Evolutionary conservation across 1,139 yeast genomes (phyloP).

Genomic region (Taiozyma onychis): DNA sequence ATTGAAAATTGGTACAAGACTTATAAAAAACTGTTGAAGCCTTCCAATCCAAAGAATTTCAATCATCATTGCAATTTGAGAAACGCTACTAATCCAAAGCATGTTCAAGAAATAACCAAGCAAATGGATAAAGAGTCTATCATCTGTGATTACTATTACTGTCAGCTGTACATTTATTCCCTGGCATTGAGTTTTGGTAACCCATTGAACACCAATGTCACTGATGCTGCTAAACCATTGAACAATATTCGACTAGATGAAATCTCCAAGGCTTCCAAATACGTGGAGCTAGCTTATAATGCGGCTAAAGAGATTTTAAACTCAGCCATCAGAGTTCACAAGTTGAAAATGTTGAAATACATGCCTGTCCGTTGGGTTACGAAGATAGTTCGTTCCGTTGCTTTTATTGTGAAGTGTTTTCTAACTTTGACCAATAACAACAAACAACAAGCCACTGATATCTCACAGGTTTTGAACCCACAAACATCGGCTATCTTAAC

Average conservation of each 20-base stretch:
- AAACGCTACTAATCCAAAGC: constrained; percentile 24
- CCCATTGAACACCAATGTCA: constrained; percentile 22
- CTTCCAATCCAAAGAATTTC: constrained; percentile 32
- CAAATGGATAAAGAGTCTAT: constrained; percentile 64
- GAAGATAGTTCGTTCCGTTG: constrained; percentile 83
- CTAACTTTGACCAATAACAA: constrained; percentile 51
- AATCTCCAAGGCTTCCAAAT: constrained; percentile 66
- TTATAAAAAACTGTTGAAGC: constrained; percentile 49
- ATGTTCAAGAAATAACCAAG: constrained; percentile 34
- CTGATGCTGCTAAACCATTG: constrained; percentile 18
- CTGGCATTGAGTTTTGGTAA: constrained; percentile 60
- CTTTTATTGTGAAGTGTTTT: constrained; percentile 83
- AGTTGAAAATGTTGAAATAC: constrained; percentile 54
- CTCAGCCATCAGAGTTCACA: constrained; percentile 67
- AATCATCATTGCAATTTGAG: constrained; percentile 25
- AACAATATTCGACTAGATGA: constrained; percentile 54
- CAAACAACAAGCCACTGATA: constrained; percentile 21
- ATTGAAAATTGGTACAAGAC: constrained; percentile 73
- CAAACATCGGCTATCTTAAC: constrained; percentile 45
- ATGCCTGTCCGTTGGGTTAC: constrained; percentile 94
- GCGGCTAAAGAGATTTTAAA: constrained; percentile 79
- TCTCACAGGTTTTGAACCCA: constrained; percentile 29
- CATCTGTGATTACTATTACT: constrained; percentile 77
- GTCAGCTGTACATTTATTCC: constrained; percentile 77
- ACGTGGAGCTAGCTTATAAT: constrained; percentile 73